Evolutionary conservation across 2,329 filamentous ascomycete species (phyloP).

Genomic region (Apiospora hydei): DNA sequence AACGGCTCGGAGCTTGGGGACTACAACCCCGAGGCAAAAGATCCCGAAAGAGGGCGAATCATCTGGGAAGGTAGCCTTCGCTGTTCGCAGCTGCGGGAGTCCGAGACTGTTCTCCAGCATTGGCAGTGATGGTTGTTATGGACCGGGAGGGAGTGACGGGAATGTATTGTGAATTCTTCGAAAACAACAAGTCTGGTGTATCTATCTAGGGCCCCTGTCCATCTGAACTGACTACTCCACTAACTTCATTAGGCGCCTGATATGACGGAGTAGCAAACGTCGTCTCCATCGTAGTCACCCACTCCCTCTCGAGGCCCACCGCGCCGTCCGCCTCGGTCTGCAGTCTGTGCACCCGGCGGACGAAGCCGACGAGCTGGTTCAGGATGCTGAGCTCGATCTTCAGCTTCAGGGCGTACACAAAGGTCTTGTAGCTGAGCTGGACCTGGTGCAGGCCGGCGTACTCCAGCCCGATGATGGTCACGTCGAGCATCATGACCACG

Average conservation of each 20-base stretch:
- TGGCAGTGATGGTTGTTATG: too few species aligned
- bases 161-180: too few species aligned
- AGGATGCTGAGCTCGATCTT: constrained; percentile 65
- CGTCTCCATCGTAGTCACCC: background rate
- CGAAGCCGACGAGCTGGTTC: constrained; percentile 42
- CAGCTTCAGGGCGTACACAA: constrained; percentile 54
- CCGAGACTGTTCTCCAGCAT: too few species aligned
- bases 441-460: constrained; percentile 49
- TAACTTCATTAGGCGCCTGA: background rate
- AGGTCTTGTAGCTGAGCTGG: constrained; percentile 49
- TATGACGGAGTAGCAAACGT: background rate
- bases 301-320: background rate
- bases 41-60: too few species aligned
- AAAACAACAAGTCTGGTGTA: too few species aligned
- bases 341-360: background rate
- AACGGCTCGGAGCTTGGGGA: too few species aligned
- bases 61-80: too few species aligned
- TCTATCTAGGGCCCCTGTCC: background rate
- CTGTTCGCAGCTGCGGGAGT: too few species aligned
- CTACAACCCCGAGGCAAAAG: too few species aligned
- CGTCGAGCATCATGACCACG: constrained; percentile 49
- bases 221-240: too few species aligned
- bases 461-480: constrained; percentile 47
- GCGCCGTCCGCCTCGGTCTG: background rate
- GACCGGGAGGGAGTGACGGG: too few species aligned